Conservation (phyloP, 805 yeast genomes). For the Schwanniomyces occidentalis region DNA sequence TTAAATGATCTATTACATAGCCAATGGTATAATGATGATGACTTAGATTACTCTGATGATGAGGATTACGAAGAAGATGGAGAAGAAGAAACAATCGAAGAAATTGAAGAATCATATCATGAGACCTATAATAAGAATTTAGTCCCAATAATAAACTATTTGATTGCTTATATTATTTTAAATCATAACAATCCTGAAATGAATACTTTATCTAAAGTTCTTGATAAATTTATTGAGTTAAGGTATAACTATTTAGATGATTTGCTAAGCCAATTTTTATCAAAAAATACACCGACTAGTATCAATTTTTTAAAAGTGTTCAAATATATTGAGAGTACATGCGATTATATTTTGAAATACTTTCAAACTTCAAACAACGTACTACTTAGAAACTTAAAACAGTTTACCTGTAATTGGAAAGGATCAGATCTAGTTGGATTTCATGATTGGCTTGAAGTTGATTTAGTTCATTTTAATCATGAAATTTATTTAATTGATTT, state of each 20-base stretch:
- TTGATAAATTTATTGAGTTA: constrained; percentile 22
- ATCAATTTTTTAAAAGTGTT: constrained; percentile 24
- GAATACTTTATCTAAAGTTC: constrained; percentile 18
- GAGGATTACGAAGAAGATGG: constrained; percentile 10
- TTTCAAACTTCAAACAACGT: constrained; percentile 18
- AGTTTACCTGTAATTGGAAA: constrained; percentile 24
- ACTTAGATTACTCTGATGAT: constrained; percentile 13
- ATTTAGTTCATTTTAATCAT: constrained; percentile 13
- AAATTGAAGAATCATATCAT: not conserved
- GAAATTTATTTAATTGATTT: constrained; percentile 2
- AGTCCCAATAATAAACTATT: constrained; percentile 30
- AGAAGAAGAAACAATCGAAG: not conserved
- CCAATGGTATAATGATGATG: constrained; percentile 9
- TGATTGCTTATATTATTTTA: constrained; percentile 32
- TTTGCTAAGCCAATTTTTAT: constrained; percentile 9
- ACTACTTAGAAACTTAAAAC: constrained; percentile 12
- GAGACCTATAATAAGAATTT: constrained; percentile 8
- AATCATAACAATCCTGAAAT: constrained; percentile 15
- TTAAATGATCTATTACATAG: constrained; percentile 8
- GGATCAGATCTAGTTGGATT: constrained; percentile 30
- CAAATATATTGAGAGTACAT: constrained; percentile 36
- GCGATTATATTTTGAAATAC: constrained; percentile 21
- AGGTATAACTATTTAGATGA: constrained; percentile 20
- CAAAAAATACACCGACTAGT: constrained; percentile 4
- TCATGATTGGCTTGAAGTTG: constrained; percentile 31